Base-by-base conservation (phyloP, 164 flowering plant genomes). In the Malania oleifera region DNA sequence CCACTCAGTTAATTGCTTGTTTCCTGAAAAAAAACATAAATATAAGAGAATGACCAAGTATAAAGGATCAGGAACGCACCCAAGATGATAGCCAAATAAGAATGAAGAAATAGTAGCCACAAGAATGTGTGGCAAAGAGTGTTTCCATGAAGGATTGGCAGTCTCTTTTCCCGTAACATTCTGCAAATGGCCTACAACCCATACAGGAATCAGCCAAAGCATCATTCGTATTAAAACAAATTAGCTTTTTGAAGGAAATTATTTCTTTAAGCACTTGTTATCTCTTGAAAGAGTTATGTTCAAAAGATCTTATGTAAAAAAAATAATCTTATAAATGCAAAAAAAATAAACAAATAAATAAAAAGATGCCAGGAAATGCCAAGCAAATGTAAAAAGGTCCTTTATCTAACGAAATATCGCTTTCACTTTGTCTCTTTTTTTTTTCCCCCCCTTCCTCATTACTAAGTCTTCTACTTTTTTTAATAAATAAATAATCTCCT, bases 11-110 rank as follows among this genome's bases (percentile, higher is more conserved):
- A 18, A 27, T 29, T 48, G 24, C 37, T n/a, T 44, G 49, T 35
- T 34, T 26, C 13, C 14, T 18, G 23, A 20, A 53, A 13, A 37
- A 24, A 51, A 43, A 14, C 14, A 22, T 2, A 15, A 12, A 0
- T 2, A 14, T 26, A 54, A 38, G 24, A 20, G 50, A 45, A 41
- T 25, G 60, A 17, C 10, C 24, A 8, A 58, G n/a, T n/a, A 47
- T 23, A 18, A 52, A 37, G 8, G n/a, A n/a, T n/a, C n/a, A n/a
- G n/a, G 49, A 62, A 76, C 86, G 57, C 39, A 92, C 96, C 95
- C 96, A 24, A 85, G 75, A 75, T 92, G 98, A 69, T 87, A 89
- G 56, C 98, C 98, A 64, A 82, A 92, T 44, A 92, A 73, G 76
- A 89, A 85, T 4, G 97, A 75, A 29, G 78, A 64, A n/a, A 90